These are phyloP conservation scores for Clarireedia homoeocarpa DNA, from an alignment of 2,329 filamentous ascomycete species.

Conservation along the genomic window DNA sequence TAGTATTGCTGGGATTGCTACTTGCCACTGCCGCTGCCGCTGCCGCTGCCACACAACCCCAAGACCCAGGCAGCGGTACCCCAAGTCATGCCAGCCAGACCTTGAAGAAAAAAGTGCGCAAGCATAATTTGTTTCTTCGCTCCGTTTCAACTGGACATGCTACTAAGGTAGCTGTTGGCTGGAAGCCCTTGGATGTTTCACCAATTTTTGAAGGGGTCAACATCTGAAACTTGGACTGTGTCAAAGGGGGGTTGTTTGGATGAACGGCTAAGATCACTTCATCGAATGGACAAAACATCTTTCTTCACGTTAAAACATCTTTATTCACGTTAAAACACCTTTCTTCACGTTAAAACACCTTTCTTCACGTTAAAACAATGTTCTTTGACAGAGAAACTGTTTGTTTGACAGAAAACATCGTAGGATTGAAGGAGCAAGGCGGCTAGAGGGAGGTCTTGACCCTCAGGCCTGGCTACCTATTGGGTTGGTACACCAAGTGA, in stretches of 20 bases:
- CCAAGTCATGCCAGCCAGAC: background rate
- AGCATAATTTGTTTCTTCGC: background rate
- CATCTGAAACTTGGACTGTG: slow-evolving; percentile 1
- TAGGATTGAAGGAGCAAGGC: no score
- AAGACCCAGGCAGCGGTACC: background rate
- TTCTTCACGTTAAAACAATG: no score
- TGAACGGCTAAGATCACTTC: background rate
- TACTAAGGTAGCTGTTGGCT: background rate
- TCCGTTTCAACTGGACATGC: background rate
- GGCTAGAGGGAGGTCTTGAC: no score
- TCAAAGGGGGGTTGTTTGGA: slow-evolving; percentile 3
- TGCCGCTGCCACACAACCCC: no score
- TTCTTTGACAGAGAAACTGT: no score
- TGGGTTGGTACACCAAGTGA: no score
- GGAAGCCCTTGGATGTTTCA: slow-evolving; percentile 4
- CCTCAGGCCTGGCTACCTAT: no score
- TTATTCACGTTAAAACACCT: background rate
- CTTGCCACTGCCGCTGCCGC: no score
- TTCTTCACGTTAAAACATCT: no score
- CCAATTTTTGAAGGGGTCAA: background rate
- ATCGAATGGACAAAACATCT: background rate
- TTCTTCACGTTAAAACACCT: background rate
- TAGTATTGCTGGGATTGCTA: no score
- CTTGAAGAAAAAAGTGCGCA: background rate
- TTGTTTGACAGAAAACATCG: no score